Evolutionary conservation across 1,284 basidiomycete species (phyloP).

Genomic region (Uromyces viciae-fabae): DNA sequence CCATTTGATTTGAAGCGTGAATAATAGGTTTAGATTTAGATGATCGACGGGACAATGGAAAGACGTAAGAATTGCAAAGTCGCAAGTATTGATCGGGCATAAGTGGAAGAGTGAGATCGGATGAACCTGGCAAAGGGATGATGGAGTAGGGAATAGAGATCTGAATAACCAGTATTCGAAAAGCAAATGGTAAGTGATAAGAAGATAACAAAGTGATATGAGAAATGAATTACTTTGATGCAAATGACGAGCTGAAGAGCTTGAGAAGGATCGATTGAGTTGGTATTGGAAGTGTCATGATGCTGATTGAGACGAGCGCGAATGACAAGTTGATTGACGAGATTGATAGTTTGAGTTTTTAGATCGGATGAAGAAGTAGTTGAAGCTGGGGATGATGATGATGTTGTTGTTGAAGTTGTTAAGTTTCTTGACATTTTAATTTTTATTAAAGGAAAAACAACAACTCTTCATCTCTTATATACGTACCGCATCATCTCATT

Average conservation of each 20-base stretch:
- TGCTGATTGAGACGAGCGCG: conserved; percentile 5
- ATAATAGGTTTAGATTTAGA: conserved; percentile 18
- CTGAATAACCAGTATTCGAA: neutral
- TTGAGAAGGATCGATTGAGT: neutral
- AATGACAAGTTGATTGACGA: conserved; percentile 36
- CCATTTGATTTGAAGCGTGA: conserved; percentile 9
- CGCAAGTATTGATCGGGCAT: conserved; percentile 24
- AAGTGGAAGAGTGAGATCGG: conserved; percentile 23
- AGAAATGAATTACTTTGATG: neutral
- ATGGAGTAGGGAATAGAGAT: conserved; percentile 18
- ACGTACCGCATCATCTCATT: too few relatives aligned
- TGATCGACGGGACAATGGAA: conserved; percentile 38
- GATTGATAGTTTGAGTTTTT: neutral
- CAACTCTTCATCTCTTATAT: too few relatives aligned
- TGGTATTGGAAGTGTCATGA: neutral
- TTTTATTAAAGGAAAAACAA: too few relatives aligned
- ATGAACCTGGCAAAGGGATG: neutral
- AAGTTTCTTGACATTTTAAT: too few relatives aligned
- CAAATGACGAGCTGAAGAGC: conserved; percentile 27
- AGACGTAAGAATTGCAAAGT: conserved; percentile 13
- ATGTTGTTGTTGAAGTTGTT: too few relatives aligned
- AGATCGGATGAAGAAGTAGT: neutral
- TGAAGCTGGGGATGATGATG: too few relatives aligned
- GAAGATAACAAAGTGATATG: neutral
- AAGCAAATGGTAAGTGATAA: neutral